Percentiles rank a stretch among this genome's conserved stretches.
phyloP scores from a whole-genome alignment of 73 alveolate genomes.

The Effrenium voratum region DNA sequence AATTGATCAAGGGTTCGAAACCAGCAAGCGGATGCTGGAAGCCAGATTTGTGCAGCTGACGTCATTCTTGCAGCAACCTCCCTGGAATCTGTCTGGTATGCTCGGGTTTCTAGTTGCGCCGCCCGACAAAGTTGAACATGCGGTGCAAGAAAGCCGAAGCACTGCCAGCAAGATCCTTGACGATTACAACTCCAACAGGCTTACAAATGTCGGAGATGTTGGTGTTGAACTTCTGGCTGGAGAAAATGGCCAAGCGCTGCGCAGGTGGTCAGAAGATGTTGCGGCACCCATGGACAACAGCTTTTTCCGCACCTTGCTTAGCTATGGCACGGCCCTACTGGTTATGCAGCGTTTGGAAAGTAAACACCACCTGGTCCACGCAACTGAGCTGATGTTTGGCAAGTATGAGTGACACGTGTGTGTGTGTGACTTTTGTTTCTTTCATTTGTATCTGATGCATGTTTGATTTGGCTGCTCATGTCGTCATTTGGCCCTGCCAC shows the following conservation, averaged over 20 bases:
- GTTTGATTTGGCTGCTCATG: no score
- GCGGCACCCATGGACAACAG: neutral
- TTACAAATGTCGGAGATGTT: neutral
- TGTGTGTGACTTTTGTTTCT: neutral
- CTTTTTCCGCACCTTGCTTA: neutral
- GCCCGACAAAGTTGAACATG: neutral
- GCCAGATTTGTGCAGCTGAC: slow-evolving; percentile 17
- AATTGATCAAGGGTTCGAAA: neutral
- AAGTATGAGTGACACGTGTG: neutral
- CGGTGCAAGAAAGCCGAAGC: neutral
- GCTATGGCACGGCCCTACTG: neutral
- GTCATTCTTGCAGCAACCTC: slow-evolving; percentile 10
- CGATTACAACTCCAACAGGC: neutral
- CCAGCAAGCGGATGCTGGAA: slow-evolving; percentile 31
- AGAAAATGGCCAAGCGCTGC: neutral
- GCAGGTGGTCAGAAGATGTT: neutral
- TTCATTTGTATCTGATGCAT: neutral
- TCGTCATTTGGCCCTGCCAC: no score
- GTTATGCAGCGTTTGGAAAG: slow-evolving; percentile 60
- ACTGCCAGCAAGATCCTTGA: neutral
- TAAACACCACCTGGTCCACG: slow-evolving; percentile 36
- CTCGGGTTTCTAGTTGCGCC: neutral
- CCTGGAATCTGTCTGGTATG: slow-evolving; percentile 25
- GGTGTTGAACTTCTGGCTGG: neutral
- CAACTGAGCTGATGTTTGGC: neutral